Evolutionary conservation across 2,329 filamentous ascomycete species (phyloP).

Genomic region (Grosmannia clavigera): DNA sequence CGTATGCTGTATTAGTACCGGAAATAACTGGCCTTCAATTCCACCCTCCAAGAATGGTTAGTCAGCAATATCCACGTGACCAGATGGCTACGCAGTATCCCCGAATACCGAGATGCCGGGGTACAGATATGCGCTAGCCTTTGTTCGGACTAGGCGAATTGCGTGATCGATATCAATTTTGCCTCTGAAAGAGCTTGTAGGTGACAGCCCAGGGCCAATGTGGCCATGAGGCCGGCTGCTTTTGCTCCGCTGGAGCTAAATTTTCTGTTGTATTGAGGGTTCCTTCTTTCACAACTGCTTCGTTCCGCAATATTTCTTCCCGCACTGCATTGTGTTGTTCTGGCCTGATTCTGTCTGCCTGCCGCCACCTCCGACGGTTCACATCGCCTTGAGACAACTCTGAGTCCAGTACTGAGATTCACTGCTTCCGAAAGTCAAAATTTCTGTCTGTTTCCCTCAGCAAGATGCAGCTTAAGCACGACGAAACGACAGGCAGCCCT

Average conservation of each 20-base stretch:
- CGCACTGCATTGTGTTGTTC: neutral
- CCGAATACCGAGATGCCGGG: neutral
- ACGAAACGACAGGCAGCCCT: slow-evolving; percentile 13
- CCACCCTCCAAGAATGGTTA: neutral
- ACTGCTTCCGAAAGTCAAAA: neutral
- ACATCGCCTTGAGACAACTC: neutral
- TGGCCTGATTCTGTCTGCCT: neutral
- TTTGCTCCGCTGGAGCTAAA: neutral
- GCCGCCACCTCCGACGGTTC: slow-evolving; percentile 2
- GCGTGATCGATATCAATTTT: slow-evolving; percentile 12
- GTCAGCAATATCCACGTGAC: neutral
- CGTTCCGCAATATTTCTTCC: neutral
- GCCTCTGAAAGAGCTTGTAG: neutral
- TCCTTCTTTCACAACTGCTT: neutral
- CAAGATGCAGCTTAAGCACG: slow-evolving; percentile 13
- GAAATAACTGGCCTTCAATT: neutral
- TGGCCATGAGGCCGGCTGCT: neutral
- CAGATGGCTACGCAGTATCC: neutral
- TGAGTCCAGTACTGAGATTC: neutral
- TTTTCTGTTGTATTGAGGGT: neutral
- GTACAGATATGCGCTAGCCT: neutral
- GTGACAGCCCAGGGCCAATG: neutral
- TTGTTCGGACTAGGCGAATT: slow-evolving; percentile 9
- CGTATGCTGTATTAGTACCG: neutral
- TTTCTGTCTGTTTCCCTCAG: neutral